phyloP scores from a whole-genome alignment of 345 rosid species.

The Eucalyptus albens region DNA sequence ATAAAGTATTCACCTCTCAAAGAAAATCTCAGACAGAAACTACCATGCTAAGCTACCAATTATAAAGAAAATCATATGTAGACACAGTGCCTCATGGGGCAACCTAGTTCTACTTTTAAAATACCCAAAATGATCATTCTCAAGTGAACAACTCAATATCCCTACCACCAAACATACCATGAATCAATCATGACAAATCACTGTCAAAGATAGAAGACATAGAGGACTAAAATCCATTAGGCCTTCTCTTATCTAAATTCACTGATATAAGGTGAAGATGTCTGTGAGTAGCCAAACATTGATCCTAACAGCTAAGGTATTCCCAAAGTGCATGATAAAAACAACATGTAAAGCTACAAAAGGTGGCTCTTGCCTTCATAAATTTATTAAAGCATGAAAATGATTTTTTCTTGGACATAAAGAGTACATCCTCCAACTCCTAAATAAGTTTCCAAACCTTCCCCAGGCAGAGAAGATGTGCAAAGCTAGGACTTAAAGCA shows the following conservation, averaged over 20 bases:
- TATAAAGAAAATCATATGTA: neutral
- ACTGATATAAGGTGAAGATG: neutral
- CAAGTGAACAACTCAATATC: neutral
- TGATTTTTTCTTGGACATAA: neutral
- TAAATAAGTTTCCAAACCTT: neutral
- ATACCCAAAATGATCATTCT: neutral
- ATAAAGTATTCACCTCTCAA: neutral
- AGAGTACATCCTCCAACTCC: neutral
- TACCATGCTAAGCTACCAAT: neutral
- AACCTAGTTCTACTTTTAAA: neutral
- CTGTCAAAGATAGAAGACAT: neutral
- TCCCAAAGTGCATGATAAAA: neutral
- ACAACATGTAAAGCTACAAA: neutral
- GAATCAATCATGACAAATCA: neutral
- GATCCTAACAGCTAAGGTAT: neutral
- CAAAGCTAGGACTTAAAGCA: neutral
- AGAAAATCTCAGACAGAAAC: neutral
- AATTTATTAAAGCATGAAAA: neutral
- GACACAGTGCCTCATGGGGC: neutral
- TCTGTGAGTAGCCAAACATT: neutral
- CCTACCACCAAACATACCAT: neutral
- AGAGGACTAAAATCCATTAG: neutral
- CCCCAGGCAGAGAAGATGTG: neutral
- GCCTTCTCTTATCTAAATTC: neutral
- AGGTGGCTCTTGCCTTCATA: neutral